These are phyloP conservation scores for Solanum virginianum DNA, from an alignment of 257 asterid genomes.

Conservation along the genomic window DNA sequence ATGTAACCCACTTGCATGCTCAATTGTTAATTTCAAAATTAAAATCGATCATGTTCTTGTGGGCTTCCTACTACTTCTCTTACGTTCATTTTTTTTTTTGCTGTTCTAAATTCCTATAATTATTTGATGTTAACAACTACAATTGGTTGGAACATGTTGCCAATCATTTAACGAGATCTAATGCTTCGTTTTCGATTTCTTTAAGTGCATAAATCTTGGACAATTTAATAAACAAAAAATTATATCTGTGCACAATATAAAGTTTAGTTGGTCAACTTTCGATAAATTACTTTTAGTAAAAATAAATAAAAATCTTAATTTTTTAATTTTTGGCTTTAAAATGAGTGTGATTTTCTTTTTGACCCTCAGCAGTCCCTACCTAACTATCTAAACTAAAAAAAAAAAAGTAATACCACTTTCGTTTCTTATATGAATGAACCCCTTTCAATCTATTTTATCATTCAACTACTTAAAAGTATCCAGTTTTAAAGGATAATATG, in stretches of 20 bases:
- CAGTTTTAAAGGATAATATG: no score
- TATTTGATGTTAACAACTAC: neutral
- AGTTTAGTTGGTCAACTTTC: neutral
- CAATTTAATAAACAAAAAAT: neutral
- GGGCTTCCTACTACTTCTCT: neutral
- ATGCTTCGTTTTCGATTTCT: neutral
- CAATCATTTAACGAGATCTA: neutral
- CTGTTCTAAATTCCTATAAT: neutral
- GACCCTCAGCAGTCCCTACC: no score
- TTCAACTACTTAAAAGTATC: no score
- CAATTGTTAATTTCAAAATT: neutral
- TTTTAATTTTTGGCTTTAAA: no score
- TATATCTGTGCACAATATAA: neutral
- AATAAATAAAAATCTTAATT: no score
- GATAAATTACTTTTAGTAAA: neutral
- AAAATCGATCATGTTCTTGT: neutral
- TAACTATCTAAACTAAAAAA: no score
- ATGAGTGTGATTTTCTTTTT: no score
- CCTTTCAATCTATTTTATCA: no score
- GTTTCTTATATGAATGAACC: no score
- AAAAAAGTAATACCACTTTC: no score
- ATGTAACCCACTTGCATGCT: neutral
- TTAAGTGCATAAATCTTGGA: neutral
- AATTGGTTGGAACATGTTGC: neutral
- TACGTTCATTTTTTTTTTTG: neutral